Evolutionary conservation across 2,329 filamentous ascomycete species (phyloP), one percentile per base, ranked within the genome.

Genomic region (Colletotrichum coccodes): DNA sequence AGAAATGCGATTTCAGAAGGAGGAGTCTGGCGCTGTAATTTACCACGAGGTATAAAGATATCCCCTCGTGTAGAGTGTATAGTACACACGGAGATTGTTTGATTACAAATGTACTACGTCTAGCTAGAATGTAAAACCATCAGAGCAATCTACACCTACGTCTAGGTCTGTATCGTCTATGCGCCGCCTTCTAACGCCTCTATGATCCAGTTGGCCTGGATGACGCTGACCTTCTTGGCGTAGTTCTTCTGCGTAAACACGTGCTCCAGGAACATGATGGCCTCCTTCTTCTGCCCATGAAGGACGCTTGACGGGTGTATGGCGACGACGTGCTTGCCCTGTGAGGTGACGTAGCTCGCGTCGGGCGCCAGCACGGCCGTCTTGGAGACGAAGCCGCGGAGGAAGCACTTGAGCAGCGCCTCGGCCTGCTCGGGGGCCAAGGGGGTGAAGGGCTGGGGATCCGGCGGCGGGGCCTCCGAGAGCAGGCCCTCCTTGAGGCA

Each of bases 211-310:
- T 83, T 79, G 0, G 85, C 86, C 68, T 89, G 86, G 18, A 91
- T 84, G 1, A 84, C 85, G 77, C 87, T 90, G 68, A 91, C 89
- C 76, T 89, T 91, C 76, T 90, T 91, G 0, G 87, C 89, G 68
- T 91, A 91, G 73, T 88, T 91, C 79, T 90, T 90, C 61, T 85
- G 85, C 1, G 90, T 92, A 72, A 87, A 91, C 0, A 91, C 88
- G 71, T 91, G 87, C 71, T 92, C 89, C 11, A 91, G 76, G 70
- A 91, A 92, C 89, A 92, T 89, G 75, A 92, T 90, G 4, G 89
- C 89, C 77, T 91, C 89, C 74, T 84, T 85, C 78, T 90, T 91
- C 73, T 86, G 83, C 0, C 89, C 89, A 71, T 90, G 87, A 54
- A 91, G 72, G 0, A 89, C 87, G 71, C 89, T 91, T 0, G 87